phyloP scores from a whole-genome alignment of 2,329 filamentous ascomycete genomes.

The Monosporascus sp. region DNA sequence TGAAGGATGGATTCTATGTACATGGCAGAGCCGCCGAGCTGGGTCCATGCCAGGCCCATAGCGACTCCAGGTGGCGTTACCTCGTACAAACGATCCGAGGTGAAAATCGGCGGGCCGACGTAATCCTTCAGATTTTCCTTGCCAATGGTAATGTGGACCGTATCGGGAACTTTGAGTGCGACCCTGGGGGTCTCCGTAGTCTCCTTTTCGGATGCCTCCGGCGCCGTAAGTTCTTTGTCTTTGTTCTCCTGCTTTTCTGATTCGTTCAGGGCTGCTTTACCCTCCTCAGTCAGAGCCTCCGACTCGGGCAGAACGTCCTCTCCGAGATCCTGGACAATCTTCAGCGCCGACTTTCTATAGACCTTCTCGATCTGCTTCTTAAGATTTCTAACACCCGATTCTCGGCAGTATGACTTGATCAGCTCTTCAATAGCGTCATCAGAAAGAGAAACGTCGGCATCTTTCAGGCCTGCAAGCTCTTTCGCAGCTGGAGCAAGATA shows the following conservation, averaged over 20 bases:
- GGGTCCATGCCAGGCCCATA: slow-evolving; percentile 98
- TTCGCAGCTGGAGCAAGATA: slow-evolving; percentile 94
- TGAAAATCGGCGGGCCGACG: slow-evolving; percentile 92
- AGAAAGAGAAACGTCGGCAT: slow-evolving; percentile 82
- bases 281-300: slow-evolving; percentile 78
- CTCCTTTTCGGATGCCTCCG: slow-evolving; percentile 51
- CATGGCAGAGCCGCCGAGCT: slow-evolving; percentile 91
- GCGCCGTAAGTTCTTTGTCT: slow-evolving; percentile 20
- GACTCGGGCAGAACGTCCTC: slow-evolving; percentile 78
- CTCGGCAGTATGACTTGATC: slow-evolving; percentile 97
- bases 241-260: slow-evolving; percentile 63
- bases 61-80: slow-evolving; percentile 88
- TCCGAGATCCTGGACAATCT: slow-evolving; percentile 92
- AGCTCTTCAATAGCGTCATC: slow-evolving; percentile 89
- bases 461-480: slow-evolving; percentile 83
- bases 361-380: slow-evolving; percentile 99
- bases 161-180: slow-evolving; percentile 77
- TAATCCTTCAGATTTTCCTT: slow-evolving; percentile 95
- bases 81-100: slow-evolving; percentile 91
- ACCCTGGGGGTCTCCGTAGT: slow-evolving; percentile 67
- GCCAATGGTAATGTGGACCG: slow-evolving; percentile 78
- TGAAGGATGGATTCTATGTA: slow-evolving; percentile 97
- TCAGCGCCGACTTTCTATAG: slow-evolving; percentile 92
- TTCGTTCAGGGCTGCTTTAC: slow-evolving; percentile 71
- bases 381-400: slow-evolving; percentile 92